These are phyloP conservation scores for Dactylellina parvicollis DNA, from an alignment of 2,329 filamentous ascomycete species.

Conservation along the genomic window DNA sequence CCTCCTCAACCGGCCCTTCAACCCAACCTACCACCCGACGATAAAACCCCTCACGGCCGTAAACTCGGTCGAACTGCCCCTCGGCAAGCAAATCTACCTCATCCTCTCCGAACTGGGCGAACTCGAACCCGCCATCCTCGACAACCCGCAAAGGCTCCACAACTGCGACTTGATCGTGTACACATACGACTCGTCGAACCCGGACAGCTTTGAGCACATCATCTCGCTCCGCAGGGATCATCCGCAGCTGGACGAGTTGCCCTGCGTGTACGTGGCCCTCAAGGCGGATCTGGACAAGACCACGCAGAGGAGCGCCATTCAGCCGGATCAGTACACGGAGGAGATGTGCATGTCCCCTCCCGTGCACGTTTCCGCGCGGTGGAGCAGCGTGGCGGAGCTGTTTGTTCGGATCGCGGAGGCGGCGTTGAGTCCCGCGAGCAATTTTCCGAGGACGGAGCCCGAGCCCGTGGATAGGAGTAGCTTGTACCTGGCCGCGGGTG, in stretches of 20 bases:
- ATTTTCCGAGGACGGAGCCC: conserved; percentile 89
- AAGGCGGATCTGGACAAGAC: conserved; percentile 97
- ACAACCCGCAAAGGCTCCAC: conserved; percentile 88
- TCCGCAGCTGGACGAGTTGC: conserved; percentile 85
- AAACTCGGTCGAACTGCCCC: conserved; percentile 94
- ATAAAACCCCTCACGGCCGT: conserved; percentile 94
- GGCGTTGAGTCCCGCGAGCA: conserved; percentile 86
- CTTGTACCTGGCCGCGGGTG: conserved; percentile 80
- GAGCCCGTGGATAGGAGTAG: conserved; percentile 83
- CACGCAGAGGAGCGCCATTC: conserved; percentile 88
- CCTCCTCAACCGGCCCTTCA: conserved; percentile 89
- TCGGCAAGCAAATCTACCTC: conserved; percentile 95
- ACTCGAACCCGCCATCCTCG: conserved; percentile 91
- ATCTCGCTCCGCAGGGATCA: conserved; percentile 81
- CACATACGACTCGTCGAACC: conserved; percentile 95
- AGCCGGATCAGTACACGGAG: conserved; percentile 91
- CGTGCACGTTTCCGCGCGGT: conserved; percentile 92
- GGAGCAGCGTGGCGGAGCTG: conserved; percentile 91
- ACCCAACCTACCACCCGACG: conserved; percentile 84
- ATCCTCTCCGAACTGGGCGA: conserved; percentile 96
- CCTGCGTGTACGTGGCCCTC: conserved; percentile 88
- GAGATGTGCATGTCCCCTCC: conserved; percentile 87
- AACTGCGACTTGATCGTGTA: conserved; percentile 95
- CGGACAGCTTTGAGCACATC: conserved; percentile 93
- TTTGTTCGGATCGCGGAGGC: conserved; percentile 92